Evolutionary conservation across 2,329 filamentous ascomycete species (phyloP).

Genomic region (Scolecobasidium constrictum): DNA sequence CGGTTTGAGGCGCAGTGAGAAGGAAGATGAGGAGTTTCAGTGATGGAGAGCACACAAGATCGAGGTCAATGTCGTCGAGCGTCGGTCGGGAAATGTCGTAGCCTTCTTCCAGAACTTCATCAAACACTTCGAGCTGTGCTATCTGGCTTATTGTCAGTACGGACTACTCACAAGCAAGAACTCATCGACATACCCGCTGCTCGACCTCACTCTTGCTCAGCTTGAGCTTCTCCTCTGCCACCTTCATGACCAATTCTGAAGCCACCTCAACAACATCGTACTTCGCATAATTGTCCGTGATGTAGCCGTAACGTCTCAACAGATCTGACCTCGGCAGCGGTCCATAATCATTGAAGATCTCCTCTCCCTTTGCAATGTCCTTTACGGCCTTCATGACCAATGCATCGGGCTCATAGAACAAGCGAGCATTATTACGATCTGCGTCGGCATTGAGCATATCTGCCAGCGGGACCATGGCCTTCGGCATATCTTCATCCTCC

Average conservation of each 20-base stretch:
- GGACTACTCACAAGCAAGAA: neutral
- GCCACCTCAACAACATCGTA: slow-evolving; percentile 78
- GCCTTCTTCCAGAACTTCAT: slow-evolving; percentile 46
- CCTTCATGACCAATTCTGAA: slow-evolving; percentile 44
- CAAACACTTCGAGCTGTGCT: neutral
- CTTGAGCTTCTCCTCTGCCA: slow-evolving; percentile 33
- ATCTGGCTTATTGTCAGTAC: neutral
- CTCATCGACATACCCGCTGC: slow-evolving; percentile 15
- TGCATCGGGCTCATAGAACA: slow-evolving; percentile 47
- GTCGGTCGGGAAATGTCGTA: slow-evolving; percentile 44
- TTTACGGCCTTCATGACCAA: slow-evolving; percentile 64
- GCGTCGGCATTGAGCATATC: slow-evolving; percentile 86
- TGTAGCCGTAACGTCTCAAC: slow-evolving; percentile 75
- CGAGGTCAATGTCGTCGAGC: slow-evolving; percentile 22
- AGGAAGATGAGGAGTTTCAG: slow-evolving; percentile 20
- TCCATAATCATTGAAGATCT: slow-evolving; percentile 85
- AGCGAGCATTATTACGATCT: slow-evolving; percentile 63
- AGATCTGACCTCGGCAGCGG: slow-evolving; percentile 74
- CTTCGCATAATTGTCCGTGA: slow-evolving; percentile 63
- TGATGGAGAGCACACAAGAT: slow-evolving; percentile 33
- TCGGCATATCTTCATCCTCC: slow-evolving; percentile 40
- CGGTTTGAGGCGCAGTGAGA: neutral
- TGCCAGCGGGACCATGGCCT: slow-evolving; percentile 86
- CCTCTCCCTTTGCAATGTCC: slow-evolving; percentile 57
- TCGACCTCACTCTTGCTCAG: slow-evolving; percentile 20